A percentile compares a stretch with the other conserved stretches of the same genome.
Evolutionary conservation across 495 filamentous ascomycete species (phyloP).

Genomic region (Xylaria nigripes): DNA sequence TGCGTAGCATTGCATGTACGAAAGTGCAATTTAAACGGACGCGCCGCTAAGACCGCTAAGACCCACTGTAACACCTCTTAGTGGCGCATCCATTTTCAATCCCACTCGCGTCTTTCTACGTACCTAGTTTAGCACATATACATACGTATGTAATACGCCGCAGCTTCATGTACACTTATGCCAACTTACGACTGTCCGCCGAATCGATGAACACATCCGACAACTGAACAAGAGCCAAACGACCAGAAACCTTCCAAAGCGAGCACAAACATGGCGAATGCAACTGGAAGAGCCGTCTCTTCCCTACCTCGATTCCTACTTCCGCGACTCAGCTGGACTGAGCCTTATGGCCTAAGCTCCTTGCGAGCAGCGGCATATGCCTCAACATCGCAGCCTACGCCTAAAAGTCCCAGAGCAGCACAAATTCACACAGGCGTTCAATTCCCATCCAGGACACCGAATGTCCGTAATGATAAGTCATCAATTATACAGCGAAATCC

Average conservation of each 20-base stretch:
- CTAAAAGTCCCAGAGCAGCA: slow-evolving; percentile 12
- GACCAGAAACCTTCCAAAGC: neutral
- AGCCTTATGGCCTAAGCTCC: slow-evolving; percentile 15
- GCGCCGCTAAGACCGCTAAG: too few relatives aligned
- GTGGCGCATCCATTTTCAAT: too few relatives aligned
- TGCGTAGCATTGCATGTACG: too few relatives aligned
- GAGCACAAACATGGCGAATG: slow-evolving; percentile 23
- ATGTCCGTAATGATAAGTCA: neutral
- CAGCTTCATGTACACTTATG: neutral
- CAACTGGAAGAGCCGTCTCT: slow-evolving; percentile 18
- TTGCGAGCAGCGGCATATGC: slow-evolving; percentile 20
- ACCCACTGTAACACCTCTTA: too few relatives aligned
- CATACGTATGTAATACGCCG: neutral
- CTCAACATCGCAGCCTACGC: slow-evolving; percentile 8
- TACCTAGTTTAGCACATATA: too few relatives aligned
- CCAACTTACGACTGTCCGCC: neutral
- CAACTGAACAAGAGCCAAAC: neutral
- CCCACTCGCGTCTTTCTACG: too few relatives aligned
- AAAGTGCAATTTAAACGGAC: too few relatives aligned
- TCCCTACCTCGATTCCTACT: slow-evolving; percentile 46
- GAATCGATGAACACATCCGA: neutral
- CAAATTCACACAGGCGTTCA: slow-evolving; percentile 13
- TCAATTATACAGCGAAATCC: slow-evolving; percentile 21
- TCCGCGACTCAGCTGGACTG: slow-evolving; percentile 46
- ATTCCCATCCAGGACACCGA: neutral